phyloP scores from a whole-genome alignment of 2,329 filamentous ascomycete species.

The Pseudogymnoascus sp. region DNA sequence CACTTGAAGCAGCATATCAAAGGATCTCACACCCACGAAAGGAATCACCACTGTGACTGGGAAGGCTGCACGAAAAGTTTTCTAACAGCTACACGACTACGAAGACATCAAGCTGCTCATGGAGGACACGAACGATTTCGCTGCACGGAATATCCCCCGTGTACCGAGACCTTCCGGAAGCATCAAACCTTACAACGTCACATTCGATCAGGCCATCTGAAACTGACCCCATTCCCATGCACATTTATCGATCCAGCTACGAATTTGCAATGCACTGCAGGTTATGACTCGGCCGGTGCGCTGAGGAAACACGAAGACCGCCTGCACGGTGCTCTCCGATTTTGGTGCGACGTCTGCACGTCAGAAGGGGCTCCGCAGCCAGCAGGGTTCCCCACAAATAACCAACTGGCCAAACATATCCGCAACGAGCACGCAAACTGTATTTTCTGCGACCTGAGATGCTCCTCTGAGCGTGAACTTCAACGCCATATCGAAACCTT shows the following conservation, averaged over 20 bases:
- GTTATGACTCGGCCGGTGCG: constrained; percentile 65
- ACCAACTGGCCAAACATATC: constrained; percentile 65
- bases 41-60: constrained; percentile 63
- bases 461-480: constrained; percentile 57
- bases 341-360: constrained; percentile 70
- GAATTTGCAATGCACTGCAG: constrained; percentile 50
- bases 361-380: constrained; percentile 32
- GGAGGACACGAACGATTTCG: constrained; percentile 66
- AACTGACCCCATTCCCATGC: constrained; percentile 65
- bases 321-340: constrained; percentile 60
- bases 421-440: constrained; percentile 67
- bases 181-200: constrained; percentile 79
- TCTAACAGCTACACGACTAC: constrained; percentile 67
- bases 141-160: constrained; percentile 62
- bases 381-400: constrained; percentile 62
- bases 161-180: constrained; percentile 75
- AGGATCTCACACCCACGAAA: constrained; percentile 65
- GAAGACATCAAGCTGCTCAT: constrained; percentile 71
- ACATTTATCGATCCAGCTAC: constrained; percentile 45
- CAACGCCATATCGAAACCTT: constrained; percentile 70
- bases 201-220: constrained; percentile 66
- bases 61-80: constrained; percentile 72
- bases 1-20: constrained; percentile 82
- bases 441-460: constrained; percentile 62
- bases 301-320: constrained; percentile 64